Percentiles rank a stretch among this genome's conserved stretches.
phyloP scores from a whole-genome alignment of 768 basidiomycete species.

The Lactifluus pinguis region DNA sequence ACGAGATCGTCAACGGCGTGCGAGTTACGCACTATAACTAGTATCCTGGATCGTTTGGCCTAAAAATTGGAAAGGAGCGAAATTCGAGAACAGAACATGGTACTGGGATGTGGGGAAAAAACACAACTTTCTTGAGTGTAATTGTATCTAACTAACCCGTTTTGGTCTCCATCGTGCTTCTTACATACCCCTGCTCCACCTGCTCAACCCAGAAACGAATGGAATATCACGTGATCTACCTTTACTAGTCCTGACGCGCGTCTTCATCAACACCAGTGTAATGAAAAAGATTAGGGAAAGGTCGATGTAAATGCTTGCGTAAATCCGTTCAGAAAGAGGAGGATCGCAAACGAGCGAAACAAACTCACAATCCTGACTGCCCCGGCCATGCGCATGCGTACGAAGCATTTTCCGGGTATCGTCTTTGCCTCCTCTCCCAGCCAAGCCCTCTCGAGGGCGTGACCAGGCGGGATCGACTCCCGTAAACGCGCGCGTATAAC shows the following conservation, averaged over 20 bases:
- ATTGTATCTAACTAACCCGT: too few relatives aligned
- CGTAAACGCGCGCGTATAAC: constrained; percentile 39
- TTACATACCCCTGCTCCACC: too few relatives aligned
- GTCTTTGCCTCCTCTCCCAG: constrained; percentile 39
- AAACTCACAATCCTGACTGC: constrained; percentile 46
- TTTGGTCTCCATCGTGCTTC: too few relatives aligned
- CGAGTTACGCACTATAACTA: constrained; percentile 29
- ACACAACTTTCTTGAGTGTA: too few relatives aligned
- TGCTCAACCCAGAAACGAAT: too few relatives aligned
- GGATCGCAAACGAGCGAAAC: not conserved
- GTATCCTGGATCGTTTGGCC: not conserved
- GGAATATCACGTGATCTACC: too few relatives aligned
- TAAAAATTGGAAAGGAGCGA: not conserved
- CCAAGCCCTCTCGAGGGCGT: constrained; percentile 43
- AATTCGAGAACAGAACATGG: not conserved
- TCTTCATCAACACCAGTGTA: too few relatives aligned
- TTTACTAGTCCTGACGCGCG: too few relatives aligned
- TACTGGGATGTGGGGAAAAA: not conserved
- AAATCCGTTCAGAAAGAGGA: not conserved
- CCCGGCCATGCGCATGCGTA: constrained; percentile 49
- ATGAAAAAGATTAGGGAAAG: constrained; percentile 47
- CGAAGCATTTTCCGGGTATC: constrained; percentile 45
- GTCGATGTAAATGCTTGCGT: constrained; percentile 42
- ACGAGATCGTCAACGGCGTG: constrained; percentile 27
- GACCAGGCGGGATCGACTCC: constrained; percentile 36